Evolutionary conservation across 306 rosid genomes (phyloP).

Genomic region (Vigna unguiculata): DNA sequence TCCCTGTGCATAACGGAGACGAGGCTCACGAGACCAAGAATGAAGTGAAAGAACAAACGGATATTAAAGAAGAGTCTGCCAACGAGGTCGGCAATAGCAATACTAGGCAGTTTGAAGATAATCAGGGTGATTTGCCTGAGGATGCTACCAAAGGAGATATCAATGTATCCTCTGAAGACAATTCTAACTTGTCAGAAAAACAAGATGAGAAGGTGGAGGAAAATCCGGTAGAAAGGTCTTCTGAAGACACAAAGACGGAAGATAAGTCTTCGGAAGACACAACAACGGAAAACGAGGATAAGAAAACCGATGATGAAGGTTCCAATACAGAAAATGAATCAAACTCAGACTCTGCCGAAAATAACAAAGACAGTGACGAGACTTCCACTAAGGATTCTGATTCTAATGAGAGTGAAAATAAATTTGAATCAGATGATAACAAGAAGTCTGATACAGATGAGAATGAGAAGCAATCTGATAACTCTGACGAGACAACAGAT

Average conservation of each 20-base stretch:
- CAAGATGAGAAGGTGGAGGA: constrained; percentile 57
- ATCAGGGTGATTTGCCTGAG: constrained; percentile 91
- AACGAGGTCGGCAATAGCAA: constrained; percentile 55
- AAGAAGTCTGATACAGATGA: constrained; percentile 61
- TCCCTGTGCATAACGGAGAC: constrained; percentile 66
- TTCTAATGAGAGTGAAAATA: constrained; percentile 54
- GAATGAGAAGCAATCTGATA: constrained; percentile 55
- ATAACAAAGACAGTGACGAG: constrained; percentile 45
- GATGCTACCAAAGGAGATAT: constrained; percentile 89
- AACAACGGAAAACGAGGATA: constrained; percentile 55
- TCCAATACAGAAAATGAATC: constrained; percentile 63
- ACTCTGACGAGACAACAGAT: constrained; percentile 51
- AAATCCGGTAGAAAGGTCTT: constrained; percentile 47
- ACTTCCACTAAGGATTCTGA: constrained; percentile 46
- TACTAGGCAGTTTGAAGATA: constrained; percentile 84
- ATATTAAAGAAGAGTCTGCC: constrained; percentile 49
- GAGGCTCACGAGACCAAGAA: constrained; percentile 67
- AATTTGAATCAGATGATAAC: constrained; percentile 55
- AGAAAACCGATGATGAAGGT: constrained; percentile 50
- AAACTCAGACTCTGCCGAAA: constrained; percentile 46
- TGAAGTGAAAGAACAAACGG: constrained; percentile 60
- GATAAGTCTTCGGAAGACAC: constrained; percentile 43
- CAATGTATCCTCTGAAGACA: constrained; percentile 54
- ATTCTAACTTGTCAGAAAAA: constrained; percentile 43
- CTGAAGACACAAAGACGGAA: constrained; percentile 54